Base-by-base conservation (phyloP, 495 filamentous ascomycete species). In the Cenococcum geophilum region DNA sequence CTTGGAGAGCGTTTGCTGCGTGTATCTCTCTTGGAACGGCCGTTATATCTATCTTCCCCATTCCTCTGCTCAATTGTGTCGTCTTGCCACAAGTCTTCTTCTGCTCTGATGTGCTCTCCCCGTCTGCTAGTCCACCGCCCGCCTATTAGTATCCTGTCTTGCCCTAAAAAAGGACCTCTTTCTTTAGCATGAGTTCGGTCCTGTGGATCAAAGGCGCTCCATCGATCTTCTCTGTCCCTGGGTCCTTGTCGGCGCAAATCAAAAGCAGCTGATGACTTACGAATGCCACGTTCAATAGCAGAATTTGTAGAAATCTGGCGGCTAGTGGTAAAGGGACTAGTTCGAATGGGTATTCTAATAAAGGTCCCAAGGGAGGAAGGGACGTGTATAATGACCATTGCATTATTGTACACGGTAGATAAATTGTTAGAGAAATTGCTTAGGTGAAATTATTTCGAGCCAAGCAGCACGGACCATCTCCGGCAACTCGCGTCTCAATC, bases 301-400 rank as follows among this genome's bases (percentile, higher is more conserved):
- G 79, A 80, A 50, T 76, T 82, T 53, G 81, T 72, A n/a, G 82
- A 83, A 34, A 78, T 79, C 68, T 78, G 58, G 55, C 79, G 76
- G 49, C 59, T 49, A 16, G 54, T 52, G 56, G 40, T 53, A 59
- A 23, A 54, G 18, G n/a, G 59, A 6, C 43, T 36, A 23, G 21
- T 22, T 34, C 1, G 54, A 25, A 27, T 20, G 20, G 3, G 22
- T 55, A 20, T 37, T 22, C 21, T 42, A 50, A 49, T 4, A 25
- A 36, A 16, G 9, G 25, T 18, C 20, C 34, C 20, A 20, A 43
- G 34, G 32, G 18, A 56, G 5, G 53, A 14, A 21, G 4, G 34
- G 32, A 32, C 18, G 16, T 37, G 18, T 27, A 58, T 47, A 36
- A 58, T 48, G 56, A 49, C 40, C 43, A 40, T 47, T 9, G 56